Evolutionary conservation across 345 rosid genomes (phyloP), one percentile per base, ranked within the genome.

Genomic region (Cardiospermum halicacabum): DNA sequence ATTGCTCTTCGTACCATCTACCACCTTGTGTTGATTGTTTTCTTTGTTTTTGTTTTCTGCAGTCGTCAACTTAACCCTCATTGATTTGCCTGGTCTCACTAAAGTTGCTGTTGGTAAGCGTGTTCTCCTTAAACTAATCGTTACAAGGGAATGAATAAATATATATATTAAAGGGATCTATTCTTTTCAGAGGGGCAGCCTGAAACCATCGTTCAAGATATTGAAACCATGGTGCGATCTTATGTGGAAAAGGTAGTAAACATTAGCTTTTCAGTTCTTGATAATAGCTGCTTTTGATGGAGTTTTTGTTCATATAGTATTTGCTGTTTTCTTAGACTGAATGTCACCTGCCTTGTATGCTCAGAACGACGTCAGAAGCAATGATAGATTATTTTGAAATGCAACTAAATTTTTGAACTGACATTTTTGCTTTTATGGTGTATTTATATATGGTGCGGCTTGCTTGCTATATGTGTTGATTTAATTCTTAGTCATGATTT

Each of bases 71-170:
- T 81, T 94, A 72, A 94, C 99, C 40, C 81, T 94, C 43, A 58
- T 94, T 54, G 99, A 94, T 81, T 73, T 94, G 62, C 99, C 99
- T 30, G 99, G 99, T 65, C 73, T 94, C 49, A 94, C 99, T 11
- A 94, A 94, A 77, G 95, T 94, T 7, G 99, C 99, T 32, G 78
- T 91, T 53, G 99, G 97, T 91, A 88, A n/a, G n/a, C n/a, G n/a
- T 40, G 84, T 53, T 28, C 58, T 16, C 39, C 10, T 34, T 7
- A n/a, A 7, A 1, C 51, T 47, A 8, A 8, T 24, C 26, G 22
- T 4, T 51, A 47, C 22, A 51, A 56, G 47, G 32, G 18, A 34
- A 66, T 75, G 21, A 6, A 36, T 36, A 24, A 31, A 45, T 24
- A 31, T 9, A 60, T 19, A 26, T 69, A 55, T 51, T 42, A 56